Base-by-base conservation (phyloP, 306 rosid genomes). In the Cicer bijugum region DNA sequence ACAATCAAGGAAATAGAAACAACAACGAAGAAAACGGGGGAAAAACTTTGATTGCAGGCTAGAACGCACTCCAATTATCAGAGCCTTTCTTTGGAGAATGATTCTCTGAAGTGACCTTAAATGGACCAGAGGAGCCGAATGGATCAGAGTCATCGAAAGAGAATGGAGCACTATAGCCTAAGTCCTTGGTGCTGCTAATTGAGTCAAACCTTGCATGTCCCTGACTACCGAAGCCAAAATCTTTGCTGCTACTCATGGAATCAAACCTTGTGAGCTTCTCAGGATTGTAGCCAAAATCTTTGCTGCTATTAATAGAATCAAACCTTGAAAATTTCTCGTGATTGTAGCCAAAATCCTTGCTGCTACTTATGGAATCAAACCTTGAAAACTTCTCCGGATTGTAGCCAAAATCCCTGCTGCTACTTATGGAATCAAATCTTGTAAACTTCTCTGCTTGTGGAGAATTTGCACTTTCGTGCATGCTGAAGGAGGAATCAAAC, bases 81-180 rank as follows among this genome's bases (percentile, higher is more conserved):
- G 96, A 89, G 45, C 78, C 76, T 79, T 82, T 91, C 86, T 89
- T 93, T 2, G 92, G 83, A 56, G 88, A 80, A 37, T 85, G 90
- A 79, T 39, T 76, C 33, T 88, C 97, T 16, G 94, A 85, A 39
- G 97, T 82, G 66, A 89, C 96, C 82, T 89, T 93, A 47, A 93
- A 93, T 19, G 98, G 92, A 37, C 87, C 96, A 69, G 97, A 86
- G 37, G 97, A 85, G 16, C 98, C 97, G 38, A 93, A 93, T 46
- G 96, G 89, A 77, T 88, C 97, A 12, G 94, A 7, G 20, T 93
- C 97, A 6, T 93, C 97, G 12, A 89, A 93, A 68, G 96, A 82
- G 77, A 85, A 86, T 43, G 90, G 72, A 80, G 85, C 69, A 60
- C 87, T 58, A 62, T 86, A 87, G 75, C 85, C 82, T 0, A 88